A percentile compares a stretch with the other conserved stretches of the same genome.
phyloP scores from a whole-genome alignment of 768 basidiomycete species.

The Boletales sp. region DNA sequence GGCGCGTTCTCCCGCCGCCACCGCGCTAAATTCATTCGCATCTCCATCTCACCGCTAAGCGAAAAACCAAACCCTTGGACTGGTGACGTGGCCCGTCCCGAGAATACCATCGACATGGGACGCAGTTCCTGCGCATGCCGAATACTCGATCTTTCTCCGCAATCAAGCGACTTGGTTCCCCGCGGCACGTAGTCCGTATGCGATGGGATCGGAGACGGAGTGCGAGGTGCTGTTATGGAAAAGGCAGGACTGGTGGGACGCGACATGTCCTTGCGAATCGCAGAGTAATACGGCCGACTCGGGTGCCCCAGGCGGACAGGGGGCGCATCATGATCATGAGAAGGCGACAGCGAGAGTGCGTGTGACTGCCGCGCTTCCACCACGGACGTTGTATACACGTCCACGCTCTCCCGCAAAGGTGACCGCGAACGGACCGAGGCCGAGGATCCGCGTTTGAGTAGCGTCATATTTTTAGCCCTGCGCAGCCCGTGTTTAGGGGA shows the following conservation, averaged over 20 bases:
- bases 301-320: slow-evolving; percentile 47
- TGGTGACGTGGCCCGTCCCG: slow-evolving; percentile 17
- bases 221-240: slow-evolving; percentile 23
- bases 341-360: slow-evolving; percentile 17
- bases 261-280: slow-evolving; percentile 48
- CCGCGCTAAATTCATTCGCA: slow-evolving; percentile 52
- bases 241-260: slow-evolving; percentile 36
- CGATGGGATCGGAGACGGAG: slow-evolving; percentile 25
- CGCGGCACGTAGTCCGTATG: slow-evolving; percentile 21
- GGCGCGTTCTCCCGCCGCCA: slow-evolving; percentile 30
- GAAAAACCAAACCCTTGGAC: slow-evolving; percentile 41
- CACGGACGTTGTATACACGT: slow-evolving; percentile 12
- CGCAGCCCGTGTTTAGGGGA: slow-evolving; percentile 35
- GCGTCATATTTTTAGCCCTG: slow-evolving; percentile 36
- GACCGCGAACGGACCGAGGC: slow-evolving; percentile 19
- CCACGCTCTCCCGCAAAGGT: slow-evolving; percentile 21
- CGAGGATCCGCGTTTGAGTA: slow-evolving; percentile 27
- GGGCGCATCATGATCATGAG: slow-evolving; percentile 19
- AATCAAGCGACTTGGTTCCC: slow-evolving; percentile 34
- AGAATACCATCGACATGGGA: slow-evolving; percentile 28
- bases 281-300: slow-evolving; percentile 51
- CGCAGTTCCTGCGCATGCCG: slow-evolving; percentile 19
- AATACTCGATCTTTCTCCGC: slow-evolving; percentile 17
- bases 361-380: slow-evolving; percentile 20
- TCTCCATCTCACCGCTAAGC: slow-evolving; percentile 57